Evolutionary conservation across 1,284 basidiomycete genomes (phyloP).

Genomic region (Melanopsichium pennsylvanicum): DNA sequence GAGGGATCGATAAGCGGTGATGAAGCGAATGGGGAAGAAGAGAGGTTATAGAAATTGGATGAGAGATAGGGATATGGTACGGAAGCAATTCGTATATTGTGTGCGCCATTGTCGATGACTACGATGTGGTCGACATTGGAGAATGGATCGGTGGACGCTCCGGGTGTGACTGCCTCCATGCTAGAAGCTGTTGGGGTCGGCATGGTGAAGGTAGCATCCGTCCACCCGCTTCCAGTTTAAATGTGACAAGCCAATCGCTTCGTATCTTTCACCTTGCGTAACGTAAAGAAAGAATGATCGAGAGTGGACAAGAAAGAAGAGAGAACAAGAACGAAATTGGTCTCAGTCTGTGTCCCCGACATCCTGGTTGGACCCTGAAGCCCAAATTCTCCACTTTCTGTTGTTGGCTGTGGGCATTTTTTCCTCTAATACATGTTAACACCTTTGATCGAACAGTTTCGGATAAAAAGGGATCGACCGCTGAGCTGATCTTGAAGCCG

Average conservation of each 20-base stretch:
- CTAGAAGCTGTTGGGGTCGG: conserved; percentile 1
- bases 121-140: conserved; percentile 26
- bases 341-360: neutral
- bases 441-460: conserved; percentile 3
- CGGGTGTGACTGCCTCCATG: neutral
- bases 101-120: conserved; percentile 45
- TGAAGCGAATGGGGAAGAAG: neutral
- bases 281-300: neutral
- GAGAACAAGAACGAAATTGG: too few species aligned
- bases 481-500: conserved; percentile 4
- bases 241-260: too few species aligned
- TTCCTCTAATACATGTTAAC: too few species aligned
- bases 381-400: too few species aligned
- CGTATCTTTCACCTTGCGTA: too few species aligned
- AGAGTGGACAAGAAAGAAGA: too few species aligned
- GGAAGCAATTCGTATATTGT: conserved; percentile 39
- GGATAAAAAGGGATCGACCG: neutral
- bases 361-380: conserved; percentile 14
- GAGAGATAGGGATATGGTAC: conserved; percentile 13
- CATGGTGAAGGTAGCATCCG: too few species aligned
- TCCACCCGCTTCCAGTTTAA: too few species aligned
- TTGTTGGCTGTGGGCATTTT: too few species aligned
- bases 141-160: conserved; percentile 3
- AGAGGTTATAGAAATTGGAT: neutral
- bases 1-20: neutral